A percentile compares a stretch with the other conserved stretches of the same genome.
These are phyloP conservation scores for Neurospora sp. DNA, from an alignment of 495 filamentous ascomycete genomes.

Conservation along the genomic window DNA sequence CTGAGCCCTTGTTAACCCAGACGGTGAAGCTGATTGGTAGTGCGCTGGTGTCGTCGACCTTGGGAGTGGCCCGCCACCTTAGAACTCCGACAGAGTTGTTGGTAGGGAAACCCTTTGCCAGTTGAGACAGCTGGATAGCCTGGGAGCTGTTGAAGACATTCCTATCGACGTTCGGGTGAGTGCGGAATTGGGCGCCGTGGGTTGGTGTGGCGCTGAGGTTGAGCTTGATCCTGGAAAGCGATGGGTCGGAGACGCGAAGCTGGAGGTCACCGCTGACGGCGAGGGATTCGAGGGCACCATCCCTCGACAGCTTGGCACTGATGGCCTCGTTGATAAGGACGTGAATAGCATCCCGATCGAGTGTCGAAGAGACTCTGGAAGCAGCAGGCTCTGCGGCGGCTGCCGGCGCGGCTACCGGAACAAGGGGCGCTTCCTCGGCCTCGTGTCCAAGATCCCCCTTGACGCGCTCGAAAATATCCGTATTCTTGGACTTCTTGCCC, in stretches of 20 bases:
- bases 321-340: slow-evolving; percentile 81
- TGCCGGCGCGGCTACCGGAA: slow-evolving; percentile 51
- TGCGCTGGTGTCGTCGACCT: slow-evolving; percentile 59
- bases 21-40: slow-evolving; percentile 90
- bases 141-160: slow-evolving; percentile 66
- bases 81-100: slow-evolving; percentile 85
- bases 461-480: slow-evolving; percentile 94
- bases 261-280: slow-evolving; percentile 85
- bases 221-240: slow-evolving; percentile 81
- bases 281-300: slow-evolving; percentile 73
- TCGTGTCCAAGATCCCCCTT: slow-evolving; percentile 76
- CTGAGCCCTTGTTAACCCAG: slow-evolving; percentile 82
- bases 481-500: slow-evolving; percentile 94
- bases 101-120: slow-evolving; percentile 72
- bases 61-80: slow-evolving; percentile 72
- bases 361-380: slow-evolving; percentile 50
- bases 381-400: slow-evolving; percentile 44
- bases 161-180: slow-evolving; percentile 92
- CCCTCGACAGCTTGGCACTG: slow-evolving; percentile 73
- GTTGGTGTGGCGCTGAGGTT: slow-evolving; percentile 62
- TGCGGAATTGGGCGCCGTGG: slow-evolving; percentile 76
- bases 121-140: slow-evolving; percentile 77
- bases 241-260: slow-evolving; percentile 75
- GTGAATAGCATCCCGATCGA: slow-evolving; percentile 72
- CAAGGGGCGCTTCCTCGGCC: slow-evolving; percentile 64